phyloP scores from a whole-genome alignment of 805 yeast species.

The Hanseniaspora valbyensis region DNA sequence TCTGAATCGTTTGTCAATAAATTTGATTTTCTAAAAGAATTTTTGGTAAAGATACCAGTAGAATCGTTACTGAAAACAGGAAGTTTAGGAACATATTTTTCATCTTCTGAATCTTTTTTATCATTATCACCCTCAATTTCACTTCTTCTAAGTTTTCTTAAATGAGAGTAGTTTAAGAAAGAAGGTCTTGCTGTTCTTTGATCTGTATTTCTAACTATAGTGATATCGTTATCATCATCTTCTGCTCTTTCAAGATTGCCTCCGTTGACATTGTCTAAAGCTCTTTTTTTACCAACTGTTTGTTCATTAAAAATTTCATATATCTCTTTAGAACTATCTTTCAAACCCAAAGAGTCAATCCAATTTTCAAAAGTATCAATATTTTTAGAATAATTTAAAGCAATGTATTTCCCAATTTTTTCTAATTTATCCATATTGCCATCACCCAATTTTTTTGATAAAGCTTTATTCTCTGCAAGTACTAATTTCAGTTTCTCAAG shows the following conservation, averaged over 20 bases:
- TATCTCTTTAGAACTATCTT: neutral
- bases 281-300: neutral
- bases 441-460: neutral
- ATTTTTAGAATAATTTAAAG: neutral
- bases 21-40: constrained; percentile 5
- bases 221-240: constrained; percentile 6
- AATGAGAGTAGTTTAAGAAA: constrained; percentile 4
- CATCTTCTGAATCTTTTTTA: neutral
- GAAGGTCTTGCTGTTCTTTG: neutral
- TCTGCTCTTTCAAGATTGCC: neutral
- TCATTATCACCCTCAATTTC: neutral
- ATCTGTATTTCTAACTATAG: neutral
- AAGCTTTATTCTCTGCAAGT: neutral
- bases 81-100: constrained; percentile 4
- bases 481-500: neutral
- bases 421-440: neutral
- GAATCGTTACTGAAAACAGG: constrained; percentile 11
- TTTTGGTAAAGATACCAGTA: constrained; percentile 7
- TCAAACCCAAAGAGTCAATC: constrained; percentile 7
- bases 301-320: neutral
- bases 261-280: no score
- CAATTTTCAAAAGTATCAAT: neutral
- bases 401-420: constrained; percentile 3
- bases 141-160: neutral
- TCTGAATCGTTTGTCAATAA: neutral